Evolutionary conservation across 176 grass and related monocot species (phyloP), one percentile per base, ranked within the genome.

Genomic region (Carex kokanica): DNA sequence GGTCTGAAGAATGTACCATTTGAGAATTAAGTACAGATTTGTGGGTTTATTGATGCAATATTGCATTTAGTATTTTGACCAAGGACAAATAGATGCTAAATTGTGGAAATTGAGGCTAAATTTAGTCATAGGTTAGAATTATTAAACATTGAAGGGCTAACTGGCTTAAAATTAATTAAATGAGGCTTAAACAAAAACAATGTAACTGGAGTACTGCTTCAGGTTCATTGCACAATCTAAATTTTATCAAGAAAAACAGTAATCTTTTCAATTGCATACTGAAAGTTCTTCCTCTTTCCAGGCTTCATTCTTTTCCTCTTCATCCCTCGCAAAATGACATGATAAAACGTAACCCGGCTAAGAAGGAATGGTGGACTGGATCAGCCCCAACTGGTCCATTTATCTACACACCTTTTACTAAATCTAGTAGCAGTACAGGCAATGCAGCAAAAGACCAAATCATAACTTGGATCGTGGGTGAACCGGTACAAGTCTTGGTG

Each of bases 321-420:
- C 97, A 99, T 83, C 91, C 93, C 63, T 93, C 97, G 53, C 97
- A 99, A 89, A 93, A 83, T 74, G 93, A 99, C 64, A 92, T 96
- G 86, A 89, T 99, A 83, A 99, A 93, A 78, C 93, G 97, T 47
- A 99, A 87, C 57, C 91, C 89, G 80, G 85, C 84, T 74, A 98
- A 95, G 88, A 99, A 92, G 60, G 97, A 99, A 71, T 99, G 97
- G 97, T 99, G 97, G 97, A 90, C 91, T 23, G 93, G 97, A 80
- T 92, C 79, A 51, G 97, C 87, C 57, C 93, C 93, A 71, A 89
- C 97, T 77, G 97, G 97, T 24, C 97, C 97, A 84, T 99, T 99
- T 86, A 99, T 99, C 81, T 99, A 99, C 83, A 99, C 97, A 60
- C 97, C 97, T 80, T 95, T 99, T 83, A 93, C 85, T 74, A 99